Conservation (phyloP, 805 yeast species). For the Saccharomyces jurei region DNA sequence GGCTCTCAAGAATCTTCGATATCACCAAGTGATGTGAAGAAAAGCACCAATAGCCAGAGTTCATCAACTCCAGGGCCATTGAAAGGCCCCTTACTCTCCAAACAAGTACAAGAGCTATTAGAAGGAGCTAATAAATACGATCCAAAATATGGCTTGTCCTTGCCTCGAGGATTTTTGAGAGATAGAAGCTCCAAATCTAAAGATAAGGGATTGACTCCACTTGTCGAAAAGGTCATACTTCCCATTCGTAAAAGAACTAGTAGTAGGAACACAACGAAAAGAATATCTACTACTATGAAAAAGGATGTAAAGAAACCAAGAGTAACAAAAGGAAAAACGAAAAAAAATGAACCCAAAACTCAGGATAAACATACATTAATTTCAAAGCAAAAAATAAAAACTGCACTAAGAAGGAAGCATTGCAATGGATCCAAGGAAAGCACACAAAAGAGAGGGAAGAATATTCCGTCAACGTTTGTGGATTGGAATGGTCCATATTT, state of each 20-base stretch:
- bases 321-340: neutral
- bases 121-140: constrained; percentile 25
- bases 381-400: neutral
- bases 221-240: neutral
- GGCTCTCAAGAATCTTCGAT: neutral
- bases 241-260: neutral
- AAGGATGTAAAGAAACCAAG: neutral
- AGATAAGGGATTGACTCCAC: neutral
- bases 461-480: constrained; percentile 4
- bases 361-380: neutral
- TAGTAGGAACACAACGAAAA: neutral
- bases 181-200: neutral
- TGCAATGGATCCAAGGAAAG: neutral
- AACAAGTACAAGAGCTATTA: constrained; percentile 13
- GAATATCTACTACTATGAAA: neutral
- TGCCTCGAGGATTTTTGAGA: constrained; percentile 23
- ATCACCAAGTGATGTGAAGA: neutral
- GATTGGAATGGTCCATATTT: constrained; percentile 9
- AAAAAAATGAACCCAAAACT: neutral
- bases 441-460: neutral
- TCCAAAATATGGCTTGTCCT: constrained; percentile 17
- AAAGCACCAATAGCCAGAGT: neutral
- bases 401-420: neutral
- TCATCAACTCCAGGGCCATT: neutral
- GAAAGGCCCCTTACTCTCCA: neutral